A percentile compares a stretch with the other conserved stretches of the same genome.
phyloP scores from a whole-genome alignment of 2,329 filamentous ascomycete genomes.

The Pseudocercospora crystallina region DNA sequence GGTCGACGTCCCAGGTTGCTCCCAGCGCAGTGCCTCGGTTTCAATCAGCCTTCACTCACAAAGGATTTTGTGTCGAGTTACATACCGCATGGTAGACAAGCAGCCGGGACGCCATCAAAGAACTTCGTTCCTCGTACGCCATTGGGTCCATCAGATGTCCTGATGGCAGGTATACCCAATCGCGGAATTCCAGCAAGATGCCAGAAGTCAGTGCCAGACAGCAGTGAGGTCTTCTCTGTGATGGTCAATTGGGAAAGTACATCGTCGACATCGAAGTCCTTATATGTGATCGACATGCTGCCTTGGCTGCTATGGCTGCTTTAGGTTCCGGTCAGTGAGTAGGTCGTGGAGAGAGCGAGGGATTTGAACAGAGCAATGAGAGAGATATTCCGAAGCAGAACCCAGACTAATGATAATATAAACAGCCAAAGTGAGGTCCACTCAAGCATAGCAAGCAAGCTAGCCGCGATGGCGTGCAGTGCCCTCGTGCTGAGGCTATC shows the following conservation, averaged over 20 bases:
- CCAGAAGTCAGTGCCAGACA: conserved; percentile 61
- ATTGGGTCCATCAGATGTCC: conserved; percentile 68
- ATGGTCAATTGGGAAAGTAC: conserved; percentile 31
- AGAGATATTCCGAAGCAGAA: too few species aligned
- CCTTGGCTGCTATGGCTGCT: not conserved
- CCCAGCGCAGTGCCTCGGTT: conserved; percentile 63
- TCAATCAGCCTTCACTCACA: not conserved
- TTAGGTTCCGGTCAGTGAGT: too few species aligned
- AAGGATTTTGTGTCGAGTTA: not conserved
- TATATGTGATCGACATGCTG: conserved; percentile 15
- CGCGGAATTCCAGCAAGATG: conserved; percentile 62
- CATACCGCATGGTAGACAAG: conserved; percentile 71
- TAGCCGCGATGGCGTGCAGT: too few species aligned
- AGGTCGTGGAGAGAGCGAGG: too few species aligned
- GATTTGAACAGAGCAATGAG: too few species aligned
- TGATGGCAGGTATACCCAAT: conserved; percentile 63
- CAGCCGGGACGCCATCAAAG: conserved; percentile 64
- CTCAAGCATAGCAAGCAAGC: too few species aligned
- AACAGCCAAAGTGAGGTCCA: too few species aligned
- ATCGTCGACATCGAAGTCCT: conserved; percentile 33
- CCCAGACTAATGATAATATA: too few species aligned
- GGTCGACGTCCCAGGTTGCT: conserved; percentile 72
- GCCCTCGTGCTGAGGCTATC: too few species aligned
- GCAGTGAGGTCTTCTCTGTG: conserved; percentile 33
- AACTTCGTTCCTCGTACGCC: conserved; percentile 67